A percentile compares a stretch with the other conserved stretches of the same genome.
Conservation (phyloP, 2,329 filamentous ascomycete species). For the Sarocladium strictum region DNA sequence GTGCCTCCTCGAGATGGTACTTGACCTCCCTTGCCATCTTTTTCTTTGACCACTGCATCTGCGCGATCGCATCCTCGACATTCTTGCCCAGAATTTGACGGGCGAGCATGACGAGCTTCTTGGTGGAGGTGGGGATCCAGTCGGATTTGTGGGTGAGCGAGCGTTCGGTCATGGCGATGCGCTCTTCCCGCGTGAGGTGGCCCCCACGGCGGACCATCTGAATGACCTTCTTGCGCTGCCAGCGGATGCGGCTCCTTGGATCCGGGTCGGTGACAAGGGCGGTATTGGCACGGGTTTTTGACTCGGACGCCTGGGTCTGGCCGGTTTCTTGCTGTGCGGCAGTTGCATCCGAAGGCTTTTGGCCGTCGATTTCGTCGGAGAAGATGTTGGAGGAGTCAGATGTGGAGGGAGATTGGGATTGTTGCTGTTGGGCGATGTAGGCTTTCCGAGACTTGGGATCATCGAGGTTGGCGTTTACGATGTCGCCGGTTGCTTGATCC, state of each 20-base stretch:
- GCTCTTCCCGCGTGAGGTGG: conserved; percentile 50
- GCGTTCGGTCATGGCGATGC: conserved; percentile 60
- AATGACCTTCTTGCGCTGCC: conserved; percentile 80
- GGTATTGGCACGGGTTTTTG: conserved; percentile 44
- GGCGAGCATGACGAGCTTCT: conserved; percentile 84
- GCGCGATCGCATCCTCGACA: conserved; percentile 86
- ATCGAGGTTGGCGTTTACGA: conserved; percentile 29
- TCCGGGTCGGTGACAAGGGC: conserved; percentile 67
- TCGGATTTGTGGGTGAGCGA: conserved; percentile 55
- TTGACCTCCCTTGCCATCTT: conserved; percentile 77
- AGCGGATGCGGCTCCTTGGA: conserved; percentile 63
- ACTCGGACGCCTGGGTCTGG: conserved; percentile 14
- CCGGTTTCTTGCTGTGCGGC: conserved; percentile 13
- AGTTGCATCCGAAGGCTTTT: conserved; percentile 15
- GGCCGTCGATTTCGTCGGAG: conserved; percentile 46
- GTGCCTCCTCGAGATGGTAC: conserved; percentile 73
- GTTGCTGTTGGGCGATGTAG: conserved; percentile 24
- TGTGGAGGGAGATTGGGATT: conserved; percentile 22
- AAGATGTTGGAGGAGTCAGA: conserved; percentile 47
- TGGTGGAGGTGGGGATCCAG: conserved; percentile 75
- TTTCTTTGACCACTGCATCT: conserved; percentile 96
- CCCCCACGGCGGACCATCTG: conserved; percentile 58
- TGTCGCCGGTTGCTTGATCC: conserved; percentile 21
- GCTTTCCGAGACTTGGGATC: conserved; percentile 35
- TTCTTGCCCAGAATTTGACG: conserved; percentile 89